Evolutionary conservation across 2,329 filamentous ascomycete genomes (phyloP).

Genomic region (Aquanectria penicillioides): DNA sequence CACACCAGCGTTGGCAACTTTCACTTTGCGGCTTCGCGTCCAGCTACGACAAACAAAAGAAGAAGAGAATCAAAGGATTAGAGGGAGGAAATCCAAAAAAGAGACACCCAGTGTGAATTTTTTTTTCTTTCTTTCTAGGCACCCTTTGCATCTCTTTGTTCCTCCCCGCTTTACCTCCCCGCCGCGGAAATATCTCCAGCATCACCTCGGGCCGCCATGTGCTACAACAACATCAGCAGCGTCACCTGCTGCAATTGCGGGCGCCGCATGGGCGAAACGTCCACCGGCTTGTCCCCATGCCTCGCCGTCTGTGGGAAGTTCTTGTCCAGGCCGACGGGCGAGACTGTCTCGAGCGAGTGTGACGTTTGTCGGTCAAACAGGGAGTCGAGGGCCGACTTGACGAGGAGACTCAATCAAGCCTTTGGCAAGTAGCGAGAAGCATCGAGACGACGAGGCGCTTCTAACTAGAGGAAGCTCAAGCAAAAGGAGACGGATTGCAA

Average conservation of each 20-base stretch:
- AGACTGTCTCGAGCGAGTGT: conserved; percentile 38
- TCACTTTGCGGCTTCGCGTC: no score
- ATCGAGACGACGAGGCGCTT: no score
- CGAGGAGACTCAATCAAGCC: conserved; percentile 34
- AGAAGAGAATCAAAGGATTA: no score
- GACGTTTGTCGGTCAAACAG: conserved; percentile 36
- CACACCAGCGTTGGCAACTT: no score
- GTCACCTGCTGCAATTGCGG: conserved; percentile 36
- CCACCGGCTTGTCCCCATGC: conserved; percentile 37
- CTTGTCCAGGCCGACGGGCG: conserved; percentile 38
- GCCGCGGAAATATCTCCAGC: neutral
- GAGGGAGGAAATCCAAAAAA: no score
- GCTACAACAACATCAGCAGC: conserved; percentile 38
- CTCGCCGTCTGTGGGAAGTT: conserved; percentile 40
- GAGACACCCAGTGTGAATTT: neutral
- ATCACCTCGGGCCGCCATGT: conserved; percentile 25
- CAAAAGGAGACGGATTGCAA: neutral
- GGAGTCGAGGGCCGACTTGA: conserved; percentile 33
- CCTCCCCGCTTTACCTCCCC: neutral
- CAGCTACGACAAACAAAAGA: no score
- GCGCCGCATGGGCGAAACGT: conserved; percentile 37
- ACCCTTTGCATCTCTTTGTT: neutral
- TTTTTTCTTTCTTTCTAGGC: neutral
- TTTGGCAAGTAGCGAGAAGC: conserved; percentile 32
- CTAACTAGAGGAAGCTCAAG: no score